These are phyloP conservation scores for Cladosporium sphaerospermum DNA, from an alignment of 2,329 filamentous ascomycete species.

Conservation along the genomic window DNA sequence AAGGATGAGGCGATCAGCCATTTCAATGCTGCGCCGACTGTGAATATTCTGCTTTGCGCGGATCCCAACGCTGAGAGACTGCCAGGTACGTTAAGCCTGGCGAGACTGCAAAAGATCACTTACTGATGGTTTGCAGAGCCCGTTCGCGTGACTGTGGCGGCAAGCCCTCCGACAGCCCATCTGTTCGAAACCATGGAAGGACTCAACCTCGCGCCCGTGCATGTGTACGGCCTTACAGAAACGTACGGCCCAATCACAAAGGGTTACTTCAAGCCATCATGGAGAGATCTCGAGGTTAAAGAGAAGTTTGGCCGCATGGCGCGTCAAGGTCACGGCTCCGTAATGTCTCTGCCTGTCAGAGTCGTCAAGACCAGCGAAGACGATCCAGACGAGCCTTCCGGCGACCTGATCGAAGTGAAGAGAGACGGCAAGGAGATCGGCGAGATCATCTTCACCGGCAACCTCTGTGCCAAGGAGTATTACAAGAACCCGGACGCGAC, in stretches of 20 bases:
- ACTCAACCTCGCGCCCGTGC: slow-evolving; percentile 82
- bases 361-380: slow-evolving; percentile 74
- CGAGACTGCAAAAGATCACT: slow-evolving; percentile 84
- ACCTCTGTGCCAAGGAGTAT: slow-evolving; percentile 88
- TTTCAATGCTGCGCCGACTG: slow-evolving; percentile 92
- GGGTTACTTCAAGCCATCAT: slow-evolving; percentile 78
- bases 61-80: slow-evolving; percentile 67
- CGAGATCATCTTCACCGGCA: slow-evolving; percentile 81
- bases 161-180: slow-evolving; percentile 80
- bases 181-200: slow-evolving; percentile 88
- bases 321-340: slow-evolving; percentile 84
- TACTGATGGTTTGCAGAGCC: slow-evolving; percentile 61
- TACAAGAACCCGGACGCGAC: slow-evolving; percentile 86
- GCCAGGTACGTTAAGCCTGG: slow-evolving; percentile 56
- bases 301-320: slow-evolving; percentile 90
- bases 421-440: slow-evolving; percentile 70
- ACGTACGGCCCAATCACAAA: slow-evolving; percentile 96
- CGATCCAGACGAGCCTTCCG: slow-evolving; percentile 21
- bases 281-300: slow-evolving; percentile 65
- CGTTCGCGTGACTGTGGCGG: slow-evolving; percentile 86
- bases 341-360: slow-evolving; percentile 73
- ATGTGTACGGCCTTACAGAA: slow-evolving; percentile 83
- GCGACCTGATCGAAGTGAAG: slow-evolving; percentile 61
- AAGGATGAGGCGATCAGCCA: slow-evolving; percentile 86
- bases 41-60: slow-evolving; percentile 87